Base-by-base conservation (phyloP, 2,329 filamentous ascomycete genomes). In the Diaporthe batatas region DNA sequence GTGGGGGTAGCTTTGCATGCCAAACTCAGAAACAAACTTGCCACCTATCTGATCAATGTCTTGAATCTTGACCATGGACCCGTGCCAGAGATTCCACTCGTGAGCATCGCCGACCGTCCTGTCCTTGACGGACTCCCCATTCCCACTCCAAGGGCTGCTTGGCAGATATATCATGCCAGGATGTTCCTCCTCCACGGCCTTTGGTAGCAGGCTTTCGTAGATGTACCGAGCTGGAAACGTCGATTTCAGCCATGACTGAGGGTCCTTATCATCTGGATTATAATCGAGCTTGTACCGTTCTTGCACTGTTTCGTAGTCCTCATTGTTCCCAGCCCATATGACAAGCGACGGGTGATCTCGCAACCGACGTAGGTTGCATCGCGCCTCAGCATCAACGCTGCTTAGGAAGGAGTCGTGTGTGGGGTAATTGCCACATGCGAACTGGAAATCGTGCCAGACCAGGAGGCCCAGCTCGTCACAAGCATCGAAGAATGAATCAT, bases 61-160 rank as follows among this genome's bases (percentile, higher is more conserved):
- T 77, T 98, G 95, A 78, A 97, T 98, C 77, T 93, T 95, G 79
- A 97, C 93, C 80, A 98, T 95, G 0, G 90, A 92, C 25, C 95
- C 95, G 79, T 98, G 96, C 96, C 95, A 98, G n/a, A 98, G 92
- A 79, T 98, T 98, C 95, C 95, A 98, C 82, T 98, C 95, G 80
- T 98, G 96, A 79, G 98, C 91, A 80, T 98, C 95, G 68, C 96
- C 95, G 5, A 95, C 89, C 0, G 93, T 97, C 1, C 92, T 89
- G 81, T 98, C 94, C 0, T 87, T 89, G 0, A 93, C 94, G 75
- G 89, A 86, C 76, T 92, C 90, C 4, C 94, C 95, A 68, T 86
- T 87, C 54, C 94, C 93, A 14, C 62, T 67, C 88, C 93, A 97
- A 53, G 95, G 96, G 51, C 93, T 95, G 57, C 95, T 95, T 39